These are phyloP conservation scores for Microcos paniculata DNA, from an alignment of 345 rosid genomes.

Conservation along the genomic window DNA sequence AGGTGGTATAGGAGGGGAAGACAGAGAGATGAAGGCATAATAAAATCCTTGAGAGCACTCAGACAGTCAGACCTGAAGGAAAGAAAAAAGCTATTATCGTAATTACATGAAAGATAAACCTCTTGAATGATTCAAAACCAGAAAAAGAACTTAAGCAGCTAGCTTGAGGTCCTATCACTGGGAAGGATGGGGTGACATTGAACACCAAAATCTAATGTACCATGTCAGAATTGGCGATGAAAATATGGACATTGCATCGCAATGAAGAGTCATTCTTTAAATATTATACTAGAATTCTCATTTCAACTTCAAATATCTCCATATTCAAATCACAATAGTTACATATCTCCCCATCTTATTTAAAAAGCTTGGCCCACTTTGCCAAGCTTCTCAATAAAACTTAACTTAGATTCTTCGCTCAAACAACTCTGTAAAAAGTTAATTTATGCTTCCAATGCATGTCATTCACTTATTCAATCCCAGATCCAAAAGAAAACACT, in stretches of 20 bases:
- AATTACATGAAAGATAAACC: not conserved
- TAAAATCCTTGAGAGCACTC: not conserved
- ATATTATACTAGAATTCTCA: not conserved
- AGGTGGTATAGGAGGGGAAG: not conserved
- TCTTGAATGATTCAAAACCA: not conserved
- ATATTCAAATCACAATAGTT: not conserved
- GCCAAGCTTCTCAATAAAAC: not conserved
- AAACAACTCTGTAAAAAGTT: not conserved
- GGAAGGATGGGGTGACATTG: not conserved
- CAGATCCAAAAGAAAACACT: constrained; percentile 28
- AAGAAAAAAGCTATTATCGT: not conserved
- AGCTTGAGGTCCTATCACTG: not conserved
- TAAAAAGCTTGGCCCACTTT: not conserved
- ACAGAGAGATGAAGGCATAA: not conserved
- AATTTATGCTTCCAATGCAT: constrained; percentile 11
- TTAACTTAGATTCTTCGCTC: not conserved
- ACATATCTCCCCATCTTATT: not conserved
- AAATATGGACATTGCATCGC: not conserved
- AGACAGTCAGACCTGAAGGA: not conserved
- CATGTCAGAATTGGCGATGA: not conserved
- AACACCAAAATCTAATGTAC: not conserved
- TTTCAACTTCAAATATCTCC: not conserved
- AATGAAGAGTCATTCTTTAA: not conserved
- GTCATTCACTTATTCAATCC: constrained; percentile 5
- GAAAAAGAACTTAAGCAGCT: not conserved